phyloP scores from a whole-genome alignment of 140 eudicot genomes.

The Ambrosia hybrid region DNA sequence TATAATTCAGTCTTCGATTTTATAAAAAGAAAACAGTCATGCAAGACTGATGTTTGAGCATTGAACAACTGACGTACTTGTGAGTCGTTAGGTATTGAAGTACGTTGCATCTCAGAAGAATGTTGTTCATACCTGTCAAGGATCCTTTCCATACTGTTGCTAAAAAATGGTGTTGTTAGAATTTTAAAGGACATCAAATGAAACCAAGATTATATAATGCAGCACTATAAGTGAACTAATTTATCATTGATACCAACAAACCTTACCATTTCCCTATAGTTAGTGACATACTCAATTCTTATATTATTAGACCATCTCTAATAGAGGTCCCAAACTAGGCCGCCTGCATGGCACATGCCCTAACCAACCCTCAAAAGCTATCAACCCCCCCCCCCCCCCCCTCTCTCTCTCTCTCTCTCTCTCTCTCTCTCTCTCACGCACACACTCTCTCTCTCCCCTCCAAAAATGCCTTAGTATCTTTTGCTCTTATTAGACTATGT shows the following conservation, averaged over 20 bases:
- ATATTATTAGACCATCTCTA: background rate
- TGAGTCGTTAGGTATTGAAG: conserved; percentile 41
- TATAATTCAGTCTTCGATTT: background rate
- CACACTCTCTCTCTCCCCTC: too few species aligned
- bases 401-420: too few species aligned
- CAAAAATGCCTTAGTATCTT: too few species aligned
- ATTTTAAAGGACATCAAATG: background rate
- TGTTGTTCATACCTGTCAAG: conserved; percentile 80
- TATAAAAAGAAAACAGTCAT: background rate
- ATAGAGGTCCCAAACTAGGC: too few species aligned
- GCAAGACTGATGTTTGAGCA: conserved; percentile 11
- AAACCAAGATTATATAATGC: conserved; percentile 8
- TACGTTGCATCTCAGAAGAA: conserved; percentile 61
- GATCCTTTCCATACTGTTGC: conserved; percentile 84
- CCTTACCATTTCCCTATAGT: background rate
- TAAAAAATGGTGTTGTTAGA: conserved; percentile 16
- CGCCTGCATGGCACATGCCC: too few species aligned
- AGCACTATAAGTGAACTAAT: background rate
- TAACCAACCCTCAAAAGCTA: too few species aligned
- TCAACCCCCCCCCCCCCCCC: too few species aligned
- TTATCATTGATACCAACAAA: background rate
- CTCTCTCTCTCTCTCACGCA: too few species aligned
- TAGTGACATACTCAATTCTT: background rate
- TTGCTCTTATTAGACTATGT: too few species aligned
- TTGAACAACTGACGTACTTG: conserved; percentile 40